A percentile compares a stretch with the other conserved stretches of the same genome.
Conservation (phyloP, 2,329 filamentous ascomycete genomes). For the Zasmidium cellare region DNA sequence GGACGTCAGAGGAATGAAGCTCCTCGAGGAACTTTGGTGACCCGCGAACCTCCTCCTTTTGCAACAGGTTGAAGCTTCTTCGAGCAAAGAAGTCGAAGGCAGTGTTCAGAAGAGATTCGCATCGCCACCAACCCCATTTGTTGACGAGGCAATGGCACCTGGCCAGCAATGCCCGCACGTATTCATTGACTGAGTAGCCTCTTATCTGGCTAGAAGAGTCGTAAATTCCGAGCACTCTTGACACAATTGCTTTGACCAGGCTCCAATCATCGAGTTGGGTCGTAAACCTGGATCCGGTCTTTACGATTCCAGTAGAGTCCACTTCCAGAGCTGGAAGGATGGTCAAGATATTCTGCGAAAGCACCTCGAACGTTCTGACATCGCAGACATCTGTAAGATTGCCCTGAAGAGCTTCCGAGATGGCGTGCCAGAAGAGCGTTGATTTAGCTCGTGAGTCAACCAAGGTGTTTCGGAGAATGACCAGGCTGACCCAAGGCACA, state of each 20-base stretch:
- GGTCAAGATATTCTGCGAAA: slow-evolving; percentile 51
- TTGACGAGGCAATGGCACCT: slow-evolving; percentile 56
- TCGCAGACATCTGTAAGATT: slow-evolving; percentile 18
- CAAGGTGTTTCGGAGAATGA: slow-evolving; percentile 49
- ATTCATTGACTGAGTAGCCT: slow-evolving; percentile 54
- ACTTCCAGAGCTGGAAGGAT: slow-evolving; percentile 56
- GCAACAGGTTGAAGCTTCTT: slow-evolving; percentile 53
- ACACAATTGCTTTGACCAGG: slow-evolving; percentile 47
- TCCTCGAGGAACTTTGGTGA: slow-evolving; percentile 57
- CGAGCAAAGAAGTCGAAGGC: slow-evolving; percentile 62
- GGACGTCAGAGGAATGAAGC: slow-evolving; percentile 43
- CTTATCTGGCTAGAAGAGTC: slow-evolving; percentile 40
- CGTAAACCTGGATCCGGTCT: slow-evolving; percentile 42
- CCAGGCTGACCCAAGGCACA: slow-evolving; percentile 46
- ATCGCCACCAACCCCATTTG: slow-evolving; percentile 58
- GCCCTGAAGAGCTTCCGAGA: slow-evolving; percentile 37
- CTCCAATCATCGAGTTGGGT: slow-evolving; percentile 51
- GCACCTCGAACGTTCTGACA: slow-evolving; percentile 37
- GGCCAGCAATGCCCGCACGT: slow-evolving; percentile 52
- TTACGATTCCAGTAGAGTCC: slow-evolving; percentile 50
- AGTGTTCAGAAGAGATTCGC: slow-evolving; percentile 53
- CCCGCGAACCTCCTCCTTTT: slow-evolving; percentile 51
- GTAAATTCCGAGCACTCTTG: slow-evolving; percentile 50
- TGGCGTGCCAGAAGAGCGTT: slow-evolving; percentile 45
- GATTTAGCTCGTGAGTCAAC: slow-evolving; percentile 28